Evolutionary conservation across 495 filamentous ascomycete genomes (phyloP), one percentile per base, ranked within the genome.

Genomic region (Letharia lupina): DNA sequence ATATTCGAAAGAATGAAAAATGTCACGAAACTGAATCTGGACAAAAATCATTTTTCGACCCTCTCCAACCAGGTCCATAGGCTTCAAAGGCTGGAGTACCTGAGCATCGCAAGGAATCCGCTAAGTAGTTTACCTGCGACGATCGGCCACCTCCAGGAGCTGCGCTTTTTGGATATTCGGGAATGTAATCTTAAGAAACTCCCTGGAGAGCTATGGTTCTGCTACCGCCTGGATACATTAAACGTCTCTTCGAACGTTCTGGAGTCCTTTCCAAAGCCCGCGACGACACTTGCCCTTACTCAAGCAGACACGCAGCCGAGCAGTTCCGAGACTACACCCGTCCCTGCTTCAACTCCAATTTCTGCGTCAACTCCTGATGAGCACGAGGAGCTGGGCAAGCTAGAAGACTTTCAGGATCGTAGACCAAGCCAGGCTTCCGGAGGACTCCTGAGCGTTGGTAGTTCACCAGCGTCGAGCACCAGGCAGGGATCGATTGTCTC

Each of bases 171-270:
- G 18, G 93, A 98, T 75, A 76, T 96, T 45, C 84, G 91, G 69
- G 91, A 93, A 69, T 98, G 97, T 76, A 98, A 96, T 72, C 79
- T 99, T 56, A 87, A 88, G 69, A 86, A 85, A 61, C 80, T 99
- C 42, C 94, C 94, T 9, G 85, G 90, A 70, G 94, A 99, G 70
- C 81, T 98, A 16, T 99, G 94, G 94, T 90, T 89, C 80, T 90
- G 92, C 57, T 84, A 85, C 66, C 91, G 87, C 70, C 77, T 99
- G 63, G 91, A 96, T 73, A 91, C 89, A 0, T 82, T 99, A 59
- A 99, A 99, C 75, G 87, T 96, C 23, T 97, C 93, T 3, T 95
- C 94, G 11, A 99, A 99, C 70, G 84, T 97, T 13, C 77, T 99
- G 5, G 87, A 91, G 28, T 85, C 80, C 62, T 98, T 99, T 71